A percentile compares a stretch with the other conserved stretches of the same genome.
These are phyloP conservation scores for Aureobasidium sp. DNA, from an alignment of 2,329 filamentous ascomycete genomes.

Conservation along the genomic window DNA sequence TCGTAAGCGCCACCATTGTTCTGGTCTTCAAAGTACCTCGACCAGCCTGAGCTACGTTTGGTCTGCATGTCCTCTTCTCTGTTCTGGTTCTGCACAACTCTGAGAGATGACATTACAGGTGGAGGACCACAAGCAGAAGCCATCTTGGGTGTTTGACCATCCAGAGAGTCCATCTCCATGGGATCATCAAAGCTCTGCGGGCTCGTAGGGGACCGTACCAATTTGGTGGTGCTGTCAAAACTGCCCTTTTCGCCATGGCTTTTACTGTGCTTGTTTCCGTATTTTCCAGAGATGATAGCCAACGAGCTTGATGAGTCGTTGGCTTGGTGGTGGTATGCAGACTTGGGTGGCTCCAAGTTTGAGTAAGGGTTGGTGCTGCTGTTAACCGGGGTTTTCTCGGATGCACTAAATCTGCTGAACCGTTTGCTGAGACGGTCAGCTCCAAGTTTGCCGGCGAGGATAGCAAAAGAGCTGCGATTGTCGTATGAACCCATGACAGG, in stretches of 20 bases:
- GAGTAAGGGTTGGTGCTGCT: background rate
- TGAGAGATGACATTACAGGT: background rate
- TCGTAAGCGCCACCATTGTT: slow-evolving; percentile 26
- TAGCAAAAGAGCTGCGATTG: slow-evolving; percentile 20
- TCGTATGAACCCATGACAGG: slow-evolving; percentile 12
- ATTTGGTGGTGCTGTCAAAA: slow-evolving; percentile 51
- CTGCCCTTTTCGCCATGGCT: slow-evolving; percentile 41
- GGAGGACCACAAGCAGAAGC: slow-evolving; percentile 31
- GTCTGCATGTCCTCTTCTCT: slow-evolving; percentile 27
- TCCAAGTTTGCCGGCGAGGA: slow-evolving; percentile 8
- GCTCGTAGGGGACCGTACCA: slow-evolving; percentile 42
- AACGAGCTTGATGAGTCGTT: slow-evolving; percentile 32
- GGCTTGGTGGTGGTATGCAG: slow-evolving; percentile 14
- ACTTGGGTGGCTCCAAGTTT: background rate
- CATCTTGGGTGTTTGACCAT: background rate
- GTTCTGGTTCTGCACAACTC: slow-evolving; percentile 22
- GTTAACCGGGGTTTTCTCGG: slow-evolving; percentile 1
- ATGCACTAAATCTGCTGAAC: background rate
- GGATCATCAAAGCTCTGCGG: slow-evolving; percentile 15
- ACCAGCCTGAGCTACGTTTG: slow-evolving; percentile 52
- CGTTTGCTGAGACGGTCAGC: slow-evolving; percentile 8
- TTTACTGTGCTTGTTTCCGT: slow-evolving; percentile 43
- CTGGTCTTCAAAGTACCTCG: slow-evolving; percentile 31
- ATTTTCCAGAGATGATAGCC: slow-evolving; percentile 48
- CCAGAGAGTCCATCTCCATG: slow-evolving; percentile 17